phyloP scores from a whole-genome alignment of 352 stramenopile species.

The Phytophthora litchii region DNA sequence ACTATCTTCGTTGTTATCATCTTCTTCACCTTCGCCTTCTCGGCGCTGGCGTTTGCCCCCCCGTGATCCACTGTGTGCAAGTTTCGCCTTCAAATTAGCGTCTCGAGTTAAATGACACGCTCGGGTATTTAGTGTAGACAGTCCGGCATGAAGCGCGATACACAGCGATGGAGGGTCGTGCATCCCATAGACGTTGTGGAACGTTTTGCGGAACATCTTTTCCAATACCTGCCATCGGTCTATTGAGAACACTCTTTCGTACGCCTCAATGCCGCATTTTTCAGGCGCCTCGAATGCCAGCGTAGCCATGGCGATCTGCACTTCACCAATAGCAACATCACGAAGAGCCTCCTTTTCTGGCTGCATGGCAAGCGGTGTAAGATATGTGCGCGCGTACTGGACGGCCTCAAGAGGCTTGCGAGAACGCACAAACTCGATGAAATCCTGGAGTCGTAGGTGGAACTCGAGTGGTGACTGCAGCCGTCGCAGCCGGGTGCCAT shows the following conservation, averaged over 20 bases:
- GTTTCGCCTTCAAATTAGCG: slow-evolving; percentile 42
- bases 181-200: slow-evolving; percentile 72
- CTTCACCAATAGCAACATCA: slow-evolving; percentile 60
- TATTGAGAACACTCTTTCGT: slow-evolving; percentile 66
- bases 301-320: slow-evolving; percentile 80
- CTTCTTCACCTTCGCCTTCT: slow-evolving; percentile 27
- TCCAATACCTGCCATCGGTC: slow-evolving; percentile 65
- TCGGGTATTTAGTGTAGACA: slow-evolving; percentile 80
- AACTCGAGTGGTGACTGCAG: slow-evolving; percentile 79
- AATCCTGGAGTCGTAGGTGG: slow-evolving; percentile 72
- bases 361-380: slow-evolving; percentile 74
- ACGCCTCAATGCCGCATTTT: slow-evolving; percentile 64
- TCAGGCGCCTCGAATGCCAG: slow-evolving; percentile 68
- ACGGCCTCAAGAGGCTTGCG: slow-evolving; percentile 76
- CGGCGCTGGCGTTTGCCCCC: slow-evolving; percentile 25
- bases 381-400: slow-evolving; percentile 62
- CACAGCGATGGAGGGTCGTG: slow-evolving; percentile 70
- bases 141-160: slow-evolving; percentile 64
- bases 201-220: slow-evolving; percentile 65
- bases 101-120: slow-evolving; percentile 66
- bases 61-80: slow-evolving; percentile 24
- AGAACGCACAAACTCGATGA: slow-evolving; percentile 79
- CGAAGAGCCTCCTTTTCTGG: slow-evolving; percentile 56
- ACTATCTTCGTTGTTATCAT: slow-evolving; percentile 19
- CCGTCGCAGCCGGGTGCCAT: slow-evolving; percentile 72